Base-by-base conservation (phyloP, 441 rosid genomes). In the Mallotus repandus region DNA sequence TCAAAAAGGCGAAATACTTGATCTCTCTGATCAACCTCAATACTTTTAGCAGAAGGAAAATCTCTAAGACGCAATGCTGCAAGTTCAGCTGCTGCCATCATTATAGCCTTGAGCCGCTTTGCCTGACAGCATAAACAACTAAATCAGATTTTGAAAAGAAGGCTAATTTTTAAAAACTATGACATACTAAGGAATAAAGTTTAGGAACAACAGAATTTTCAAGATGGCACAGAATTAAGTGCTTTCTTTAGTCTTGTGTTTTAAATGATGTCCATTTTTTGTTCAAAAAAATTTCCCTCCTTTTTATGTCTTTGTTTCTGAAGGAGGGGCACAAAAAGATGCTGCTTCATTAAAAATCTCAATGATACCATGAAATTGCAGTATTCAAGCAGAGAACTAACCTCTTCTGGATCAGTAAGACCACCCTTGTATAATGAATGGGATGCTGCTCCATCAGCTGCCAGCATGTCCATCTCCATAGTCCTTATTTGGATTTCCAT, bases 401-500 rank as follows among this genome's bases (percentile, higher is more conserved):
- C 97, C 97, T 93, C 99, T 80, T 93, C 88, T n/a, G 97, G 95
- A 81, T 90, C 87, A 9, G 92, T 90, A 73, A 93, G 79, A 56
- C 99, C 97, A 1, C 91, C 92, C 79, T 93, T 93, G 80, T 93
- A 96, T 63, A 91, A 79, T 38, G 98, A 88, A 87, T 96, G 97
- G 16, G 99, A 90, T 71, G 99, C 98, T 22, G 90, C 80, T 71
- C 99, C 99, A 73, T 86, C 94, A 35, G 82, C 89, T 57, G 99
- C 97, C 73, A 81, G 80, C 81, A 80, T 79, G 79, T 96, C 95
- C 98, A 96, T 96, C 74, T 91, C 97, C 32, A 68, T 68, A 63
- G 98, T 91, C 69, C 97, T 86, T 68, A 96, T 91, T 79, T 96
- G 97, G 81, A 96, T 89, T 75, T 96, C 99, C 99, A 96, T 91